These are phyloP conservation scores for Tetracentron sinense DNA, from an alignment of 164 flowering plant species.

Conservation along the genomic window DNA sequence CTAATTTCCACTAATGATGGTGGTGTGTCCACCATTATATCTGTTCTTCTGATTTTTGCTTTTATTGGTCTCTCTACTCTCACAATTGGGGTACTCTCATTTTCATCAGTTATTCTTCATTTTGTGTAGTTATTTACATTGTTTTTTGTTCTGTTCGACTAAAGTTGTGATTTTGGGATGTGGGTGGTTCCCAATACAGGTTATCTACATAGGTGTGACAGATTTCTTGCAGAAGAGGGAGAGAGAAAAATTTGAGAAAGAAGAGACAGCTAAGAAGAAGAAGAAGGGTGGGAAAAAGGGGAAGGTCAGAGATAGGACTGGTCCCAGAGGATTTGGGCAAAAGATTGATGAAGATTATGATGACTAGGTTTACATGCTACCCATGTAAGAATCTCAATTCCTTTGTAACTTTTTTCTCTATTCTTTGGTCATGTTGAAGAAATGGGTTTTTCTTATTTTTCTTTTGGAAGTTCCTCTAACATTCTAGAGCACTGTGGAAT, in stretches of 20 bases:
- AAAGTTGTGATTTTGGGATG: slow-evolving; percentile 16
- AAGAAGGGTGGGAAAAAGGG: slow-evolving; percentile 40
- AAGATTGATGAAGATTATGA: slow-evolving; percentile 52
- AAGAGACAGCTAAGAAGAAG: slow-evolving; percentile 55
- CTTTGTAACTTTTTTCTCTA: background rate
- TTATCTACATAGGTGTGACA: slow-evolving; percentile 64
- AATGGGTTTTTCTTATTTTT: background rate
- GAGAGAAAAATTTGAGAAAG: slow-evolving; percentile 71
- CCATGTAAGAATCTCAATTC: slow-evolving; percentile 10
- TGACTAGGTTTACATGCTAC: slow-evolving; percentile 6
- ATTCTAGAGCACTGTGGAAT: too few relatives aligned
- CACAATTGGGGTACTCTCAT: slow-evolving; percentile 60
- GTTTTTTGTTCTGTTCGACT: background rate
- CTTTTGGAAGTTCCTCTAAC: too few relatives aligned
- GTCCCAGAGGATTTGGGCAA: slow-evolving; percentile 84
- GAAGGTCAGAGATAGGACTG: slow-evolving; percentile 39
- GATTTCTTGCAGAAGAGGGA: slow-evolving; percentile 85
- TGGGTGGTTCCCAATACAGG: slow-evolving; percentile 40
- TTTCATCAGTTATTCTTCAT: background rate
- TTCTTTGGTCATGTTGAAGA: background rate
- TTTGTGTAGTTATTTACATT: background rate
- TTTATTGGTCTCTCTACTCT: slow-evolving; percentile 62
- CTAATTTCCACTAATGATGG: slow-evolving; percentile 35
- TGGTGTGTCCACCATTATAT: slow-evolving; percentile 34
- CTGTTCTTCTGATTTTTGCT: slow-evolving; percentile 60